Evolutionary conservation across 495 filamentous ascomycete species (phyloP).

Genomic region (Penicillium cataractarum): DNA sequence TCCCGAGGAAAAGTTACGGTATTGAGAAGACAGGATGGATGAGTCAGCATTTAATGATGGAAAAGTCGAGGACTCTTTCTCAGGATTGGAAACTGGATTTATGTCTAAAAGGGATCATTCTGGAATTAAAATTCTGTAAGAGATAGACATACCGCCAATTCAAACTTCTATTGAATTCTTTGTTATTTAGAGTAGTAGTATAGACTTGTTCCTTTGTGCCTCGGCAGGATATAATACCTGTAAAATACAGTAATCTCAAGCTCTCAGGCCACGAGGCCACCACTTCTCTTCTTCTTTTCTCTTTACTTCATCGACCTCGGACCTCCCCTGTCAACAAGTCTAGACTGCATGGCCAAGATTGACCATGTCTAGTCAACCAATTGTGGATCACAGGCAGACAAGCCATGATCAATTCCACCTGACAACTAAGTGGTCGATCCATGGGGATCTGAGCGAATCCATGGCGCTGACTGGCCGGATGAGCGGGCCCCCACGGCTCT

Average conservation of each 20-base stretch:
- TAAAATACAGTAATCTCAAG: neutral
- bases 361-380: neutral
- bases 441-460: slow-evolving; percentile 1
- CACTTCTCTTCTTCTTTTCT: neutral
- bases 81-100: neutral
- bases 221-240: neutral
- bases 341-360: neutral
- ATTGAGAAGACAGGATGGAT: neutral
- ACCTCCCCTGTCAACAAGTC: neutral
- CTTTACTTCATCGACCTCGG: neutral
- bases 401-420: slow-evolving; percentile 1
- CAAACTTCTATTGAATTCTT: neutral
- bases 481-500: neutral
- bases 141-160: neutral
- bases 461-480: neutral
- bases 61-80: neutral
- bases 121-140: neutral
- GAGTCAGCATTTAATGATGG: neutral
- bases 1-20: neutral
- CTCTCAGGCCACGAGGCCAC: neutral
- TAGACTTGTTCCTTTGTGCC: neutral
- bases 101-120: neutral
- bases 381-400: neutral
- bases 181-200: neutral
- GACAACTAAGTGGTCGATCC: slow-evolving; percentile 3